Conservation (phyloP, 2,329 filamentous ascomycete species). For the Lachnellula occidentalis region DNA sequence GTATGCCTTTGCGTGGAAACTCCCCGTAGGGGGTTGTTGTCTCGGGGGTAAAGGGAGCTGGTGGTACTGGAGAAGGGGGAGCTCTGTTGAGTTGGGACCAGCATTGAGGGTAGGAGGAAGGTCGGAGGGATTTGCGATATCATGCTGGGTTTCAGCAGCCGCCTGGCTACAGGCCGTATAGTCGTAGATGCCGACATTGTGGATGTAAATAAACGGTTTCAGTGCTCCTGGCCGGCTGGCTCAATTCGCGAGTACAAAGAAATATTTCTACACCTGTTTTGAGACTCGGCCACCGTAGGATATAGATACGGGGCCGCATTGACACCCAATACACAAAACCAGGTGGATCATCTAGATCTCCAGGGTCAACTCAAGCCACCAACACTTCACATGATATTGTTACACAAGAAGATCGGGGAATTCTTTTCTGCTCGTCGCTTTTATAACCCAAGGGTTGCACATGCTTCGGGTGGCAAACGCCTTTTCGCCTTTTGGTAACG, state of each 20-base stretch:
- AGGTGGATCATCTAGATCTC: too few species aligned
- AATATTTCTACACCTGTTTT: neutral
- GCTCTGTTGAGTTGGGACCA: constrained; percentile 21
- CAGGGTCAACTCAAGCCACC: neutral
- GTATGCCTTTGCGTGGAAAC: constrained; percentile 76
- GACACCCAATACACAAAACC: too few species aligned
- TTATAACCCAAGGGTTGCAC: constrained; percentile 2
- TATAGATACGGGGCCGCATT: too few species aligned
- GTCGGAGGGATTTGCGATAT: constrained; percentile 19
- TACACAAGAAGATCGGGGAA: constrained; percentile 1
- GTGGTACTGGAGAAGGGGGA: constrained; percentile 31
- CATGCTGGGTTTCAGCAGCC: constrained; percentile 15
- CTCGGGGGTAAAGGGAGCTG: constrained; percentile 40
- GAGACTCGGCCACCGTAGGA: neutral
- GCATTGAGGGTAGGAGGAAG: constrained; percentile 31
- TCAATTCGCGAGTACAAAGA: neutral
- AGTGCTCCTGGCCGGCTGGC: neutral
- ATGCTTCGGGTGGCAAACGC: constrained; percentile 2
- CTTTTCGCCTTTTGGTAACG: neutral
- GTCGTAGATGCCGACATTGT: constrained; percentile 27
- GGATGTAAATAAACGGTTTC: constrained; percentile 7
- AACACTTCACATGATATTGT: neutral
- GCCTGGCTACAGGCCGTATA: constrained; percentile 21
- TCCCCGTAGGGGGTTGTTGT: constrained; percentile 75
- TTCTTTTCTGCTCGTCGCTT: constrained; percentile 11